These are phyloP conservation scores for Lycium barbarum DNA, from an alignment of 257 asterid species.

Conservation along the genomic window DNA sequence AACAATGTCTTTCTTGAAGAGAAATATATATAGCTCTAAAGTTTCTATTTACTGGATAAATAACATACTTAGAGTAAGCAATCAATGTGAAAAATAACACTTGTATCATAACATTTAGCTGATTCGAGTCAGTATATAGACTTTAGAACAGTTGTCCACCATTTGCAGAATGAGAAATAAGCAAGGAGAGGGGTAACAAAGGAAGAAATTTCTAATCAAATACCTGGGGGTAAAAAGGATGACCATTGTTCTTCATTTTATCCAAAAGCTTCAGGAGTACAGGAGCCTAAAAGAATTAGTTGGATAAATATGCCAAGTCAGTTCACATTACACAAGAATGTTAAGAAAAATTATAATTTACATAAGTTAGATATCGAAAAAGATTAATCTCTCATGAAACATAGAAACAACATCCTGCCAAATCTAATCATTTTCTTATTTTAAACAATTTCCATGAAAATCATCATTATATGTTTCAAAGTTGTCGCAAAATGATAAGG, in stretches of 20 bases:
- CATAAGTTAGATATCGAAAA: background rate
- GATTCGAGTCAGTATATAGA: background rate
- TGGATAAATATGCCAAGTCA: constrained; percentile 22
- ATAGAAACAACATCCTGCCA: background rate
- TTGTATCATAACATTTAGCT: background rate
- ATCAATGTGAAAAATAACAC: background rate
- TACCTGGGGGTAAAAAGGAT: constrained; percentile 79
- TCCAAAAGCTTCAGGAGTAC: constrained; percentile 73
- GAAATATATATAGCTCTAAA: background rate
- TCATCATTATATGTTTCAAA: background rate
- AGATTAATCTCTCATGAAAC: background rate
- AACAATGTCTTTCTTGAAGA: background rate
- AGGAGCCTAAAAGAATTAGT: constrained; percentile 60
- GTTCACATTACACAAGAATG: background rate
- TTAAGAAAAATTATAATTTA: background rate
- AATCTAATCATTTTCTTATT: background rate
- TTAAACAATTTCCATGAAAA: background rate
- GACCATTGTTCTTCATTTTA: constrained; percentile 64
- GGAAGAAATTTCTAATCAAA: background rate
- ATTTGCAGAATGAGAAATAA: background rate
- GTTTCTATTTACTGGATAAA: background rate
- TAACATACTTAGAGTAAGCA: background rate
- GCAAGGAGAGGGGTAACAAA: background rate
- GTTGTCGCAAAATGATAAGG: background rate
- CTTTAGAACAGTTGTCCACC: background rate